A percentile compares a stretch with the other conserved stretches of the same genome.
phyloP scores from a whole-genome alignment of 2,329 filamentous ascomycete species.

The Fusarium papillatum region DNA sequence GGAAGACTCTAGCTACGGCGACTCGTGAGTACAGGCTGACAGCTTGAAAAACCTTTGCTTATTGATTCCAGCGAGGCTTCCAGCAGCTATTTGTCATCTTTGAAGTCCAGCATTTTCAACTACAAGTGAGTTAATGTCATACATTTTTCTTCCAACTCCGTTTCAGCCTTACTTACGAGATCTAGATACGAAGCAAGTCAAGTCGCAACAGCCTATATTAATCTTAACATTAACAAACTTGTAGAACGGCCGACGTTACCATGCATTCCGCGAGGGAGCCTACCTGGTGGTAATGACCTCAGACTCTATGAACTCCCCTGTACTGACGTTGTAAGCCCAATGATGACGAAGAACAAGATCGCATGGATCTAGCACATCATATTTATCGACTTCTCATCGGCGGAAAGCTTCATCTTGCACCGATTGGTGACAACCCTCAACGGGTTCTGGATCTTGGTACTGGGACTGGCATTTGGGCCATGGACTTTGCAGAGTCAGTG shows the following conservation, averaged over 20 bases:
- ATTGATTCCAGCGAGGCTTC: not conserved
- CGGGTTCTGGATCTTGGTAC: slow-evolving; percentile 34
- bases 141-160: not conserved
- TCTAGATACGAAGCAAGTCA: not conserved
- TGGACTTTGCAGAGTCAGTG: slow-evolving; percentile 33
- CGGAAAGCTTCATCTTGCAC: slow-evolving; percentile 25
- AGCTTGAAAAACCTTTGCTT: not conserved
- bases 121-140: not conserved
- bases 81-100: not conserved
- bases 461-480: slow-evolving; percentile 30
- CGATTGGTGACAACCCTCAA: not conserved
- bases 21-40: not conserved
- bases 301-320: no score
- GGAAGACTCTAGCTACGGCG: not conserved
- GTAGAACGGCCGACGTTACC: not conserved
- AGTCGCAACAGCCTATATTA: not conserved
- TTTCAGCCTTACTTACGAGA: not conserved
- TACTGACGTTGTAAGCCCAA: not conserved
- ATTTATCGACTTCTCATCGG: slow-evolving; percentile 25
- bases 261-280: not conserved
- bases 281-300: not conserved
- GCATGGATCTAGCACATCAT: slow-evolving; percentile 34
- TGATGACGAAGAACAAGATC: slow-evolving; percentile 9
- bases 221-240: not conserved
- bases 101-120: not conserved